Conservation (phyloP, 164 flowering plant genomes). For the Nelumbo lutea region DNA sequence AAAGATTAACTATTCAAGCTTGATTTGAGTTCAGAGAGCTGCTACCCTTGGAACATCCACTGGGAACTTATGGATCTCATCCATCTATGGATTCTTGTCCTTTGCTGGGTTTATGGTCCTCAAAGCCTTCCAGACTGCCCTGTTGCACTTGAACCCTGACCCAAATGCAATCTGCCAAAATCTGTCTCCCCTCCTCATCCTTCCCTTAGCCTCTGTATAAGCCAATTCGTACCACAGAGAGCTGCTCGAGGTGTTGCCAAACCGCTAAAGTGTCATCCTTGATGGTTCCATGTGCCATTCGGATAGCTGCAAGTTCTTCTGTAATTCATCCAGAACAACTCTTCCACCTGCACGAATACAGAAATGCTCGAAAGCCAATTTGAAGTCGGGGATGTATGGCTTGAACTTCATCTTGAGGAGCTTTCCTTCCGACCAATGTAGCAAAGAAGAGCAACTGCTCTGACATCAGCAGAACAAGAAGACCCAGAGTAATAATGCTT, state of each 20-base stretch:
- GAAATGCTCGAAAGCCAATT: constrained; percentile 79
- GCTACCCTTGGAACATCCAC: constrained; percentile 57
- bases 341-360: constrained; percentile 91
- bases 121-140: constrained; percentile 76
- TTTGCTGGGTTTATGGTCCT: constrained; percentile 48
- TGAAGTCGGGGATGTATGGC: constrained; percentile 84
- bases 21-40: constrained; percentile 21
- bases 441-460: constrained; percentile 72
- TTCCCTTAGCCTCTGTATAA: constrained; percentile 65
- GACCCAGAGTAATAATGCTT: constrained; percentile 78
- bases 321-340: constrained; percentile 77
- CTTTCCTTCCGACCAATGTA: constrained; percentile 53
- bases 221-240: constrained; percentile 85
- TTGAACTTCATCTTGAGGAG: constrained; percentile 73
- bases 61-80: constrained; percentile 60
- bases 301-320: constrained; percentile 65
- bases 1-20: too few relatives aligned
- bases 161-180: constrained; percentile 80
- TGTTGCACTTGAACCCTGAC: constrained; percentile 80
- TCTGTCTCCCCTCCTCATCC: constrained; percentile 57
- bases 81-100: too few relatives aligned
- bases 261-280: constrained; percentile 64
- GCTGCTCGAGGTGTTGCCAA: constrained; percentile 82
- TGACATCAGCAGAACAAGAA: constrained; percentile 79
- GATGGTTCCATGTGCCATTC: constrained; percentile 92